Evolutionary conservation across 2,329 filamentous ascomycete species (phyloP).

Genomic region (Tolypocladium tundrense): DNA sequence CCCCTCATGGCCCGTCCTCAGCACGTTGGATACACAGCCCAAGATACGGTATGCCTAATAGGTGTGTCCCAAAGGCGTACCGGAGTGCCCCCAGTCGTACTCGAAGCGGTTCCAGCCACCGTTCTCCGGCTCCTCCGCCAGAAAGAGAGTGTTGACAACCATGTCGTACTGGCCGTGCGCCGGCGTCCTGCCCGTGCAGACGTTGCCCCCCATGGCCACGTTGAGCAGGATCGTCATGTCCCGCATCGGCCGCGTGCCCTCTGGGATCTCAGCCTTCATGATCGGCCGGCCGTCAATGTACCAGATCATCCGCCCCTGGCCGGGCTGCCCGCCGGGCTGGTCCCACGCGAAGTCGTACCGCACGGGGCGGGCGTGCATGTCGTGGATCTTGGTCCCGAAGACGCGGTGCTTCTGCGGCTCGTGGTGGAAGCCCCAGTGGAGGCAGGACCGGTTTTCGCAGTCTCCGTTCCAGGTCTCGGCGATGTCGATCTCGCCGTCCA

Average conservation of each 20-base stretch:
- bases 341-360: conserved; percentile 49
- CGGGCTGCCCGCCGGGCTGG: conserved; percentile 28
- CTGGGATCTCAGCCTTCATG: conserved; percentile 45
- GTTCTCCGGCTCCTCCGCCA: conserved; percentile 38
- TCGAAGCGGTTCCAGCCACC: conserved; percentile 47
- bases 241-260: conserved; percentile 41
- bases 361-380: conserved; percentile 35
- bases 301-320: conserved; percentile 43
- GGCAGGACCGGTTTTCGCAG: conserved; percentile 41
- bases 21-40: background rate
- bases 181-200: conserved; percentile 41
- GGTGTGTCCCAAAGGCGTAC: conserved; percentile 18
- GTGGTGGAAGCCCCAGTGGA: conserved; percentile 49
- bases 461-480: conserved; percentile 53
- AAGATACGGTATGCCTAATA: conserved; percentile 11
- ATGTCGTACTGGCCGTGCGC: conserved; percentile 45
- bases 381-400: conserved; percentile 36
- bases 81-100: conserved; percentile 31
- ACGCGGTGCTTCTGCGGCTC: conserved; percentile 49
- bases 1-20: no score
- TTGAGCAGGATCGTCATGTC: conserved; percentile 49
- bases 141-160: conserved; percentile 39
- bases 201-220: conserved; percentile 52
- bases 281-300: conserved; percentile 47
- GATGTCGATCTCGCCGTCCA: conserved; percentile 50